These are phyloP conservation scores for Stropharia rugosoannulata DNA, from an alignment of 768 basidiomycete species.

Conservation along the genomic window DNA sequence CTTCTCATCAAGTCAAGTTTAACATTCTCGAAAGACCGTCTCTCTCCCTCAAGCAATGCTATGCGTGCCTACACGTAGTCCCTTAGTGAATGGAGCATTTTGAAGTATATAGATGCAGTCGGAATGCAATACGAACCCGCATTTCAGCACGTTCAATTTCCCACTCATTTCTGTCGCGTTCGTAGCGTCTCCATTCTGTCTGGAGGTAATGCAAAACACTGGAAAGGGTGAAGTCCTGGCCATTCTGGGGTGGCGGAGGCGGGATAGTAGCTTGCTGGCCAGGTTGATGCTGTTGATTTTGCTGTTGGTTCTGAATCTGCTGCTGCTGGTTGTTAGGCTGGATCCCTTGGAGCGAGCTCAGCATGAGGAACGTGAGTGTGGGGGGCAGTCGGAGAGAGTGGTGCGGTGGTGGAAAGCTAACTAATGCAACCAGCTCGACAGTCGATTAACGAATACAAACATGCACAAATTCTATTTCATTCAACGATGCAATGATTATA, in stretches of 20 bases:
- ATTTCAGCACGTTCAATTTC: constrained; percentile 99
- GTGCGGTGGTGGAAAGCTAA: constrained; percentile 14
- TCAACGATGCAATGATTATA: constrained; percentile 10
- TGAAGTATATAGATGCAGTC: constrained; percentile 13
- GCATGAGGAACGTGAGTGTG: constrained; percentile 47
- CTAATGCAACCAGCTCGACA: constrained; percentile 11
- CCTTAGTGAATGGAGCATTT: constrained; percentile 24
- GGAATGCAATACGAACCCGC: constrained; percentile 64
- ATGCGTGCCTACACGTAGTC: constrained; percentile 75
- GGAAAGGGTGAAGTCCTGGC: constrained; percentile 91
- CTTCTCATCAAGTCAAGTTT: constrained; percentile 94
- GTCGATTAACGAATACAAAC: constrained; percentile 31
- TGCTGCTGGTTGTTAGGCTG: constrained; percentile 60
- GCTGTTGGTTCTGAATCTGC: constrained; percentile 64
- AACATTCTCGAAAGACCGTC: constrained; percentile 95
- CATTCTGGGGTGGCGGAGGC: constrained; percentile 79
- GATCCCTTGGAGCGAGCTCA: constrained; percentile 67
- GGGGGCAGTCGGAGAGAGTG: constrained; percentile 13
- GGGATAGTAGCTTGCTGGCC: constrained; percentile 55
- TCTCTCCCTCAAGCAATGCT: constrained; percentile 94
- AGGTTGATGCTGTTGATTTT: constrained; percentile 49
- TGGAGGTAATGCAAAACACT: constrained; percentile 96
- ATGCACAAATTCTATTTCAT: constrained; percentile 33
- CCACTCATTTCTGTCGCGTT: constrained; percentile 99
- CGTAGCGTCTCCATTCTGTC: constrained; percentile 96